These are phyloP conservation scores for Alternaria solani DNA, from an alignment of 2,329 filamentous ascomycete species.

Conservation along the genomic window DNA sequence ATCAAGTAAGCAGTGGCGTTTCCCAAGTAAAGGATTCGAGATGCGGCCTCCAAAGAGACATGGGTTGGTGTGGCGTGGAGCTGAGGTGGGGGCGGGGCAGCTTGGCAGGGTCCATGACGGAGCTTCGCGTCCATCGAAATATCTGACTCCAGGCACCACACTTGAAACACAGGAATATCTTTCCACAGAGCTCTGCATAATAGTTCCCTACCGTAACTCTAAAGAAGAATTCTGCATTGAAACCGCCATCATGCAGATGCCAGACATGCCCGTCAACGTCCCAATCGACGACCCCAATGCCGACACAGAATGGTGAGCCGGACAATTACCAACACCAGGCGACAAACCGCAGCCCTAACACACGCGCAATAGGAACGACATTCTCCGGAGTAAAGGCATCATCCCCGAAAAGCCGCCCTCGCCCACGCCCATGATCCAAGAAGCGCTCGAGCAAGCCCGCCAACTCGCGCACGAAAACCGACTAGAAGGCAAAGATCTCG, in stretches of 20 bases:
- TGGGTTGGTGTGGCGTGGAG: conserved; percentile 4
- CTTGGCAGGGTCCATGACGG: conserved; percentile 28
- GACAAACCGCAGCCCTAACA: neutral
- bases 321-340: neutral
- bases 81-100: conserved; percentile 35
- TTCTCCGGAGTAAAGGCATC: conserved; percentile 92
- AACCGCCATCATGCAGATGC: conserved; percentile 47
- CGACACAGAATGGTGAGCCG: conserved; percentile 88
- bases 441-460: conserved; percentile 85
- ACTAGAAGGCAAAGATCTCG: conserved; percentile 90
- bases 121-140: conserved; percentile 22
- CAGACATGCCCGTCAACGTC: conserved; percentile 72
- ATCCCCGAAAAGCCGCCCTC: conserved; percentile 98
- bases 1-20: neutral
- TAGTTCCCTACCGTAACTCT: conserved; percentile 34
- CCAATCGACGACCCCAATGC: conserved; percentile 95
- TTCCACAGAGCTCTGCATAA: neutral
- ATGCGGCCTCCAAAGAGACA: conserved; percentile 2
- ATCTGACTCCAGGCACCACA: conserved; percentile 25
- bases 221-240: too few relatives aligned
- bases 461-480: conserved; percentile 89
- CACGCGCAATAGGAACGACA: conserved; percentile 80
- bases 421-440: conserved; percentile 94
- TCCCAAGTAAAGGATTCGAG: neutral
- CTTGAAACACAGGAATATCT: conserved; percentile 6